phyloP scores from a whole-genome alignment of 2,329 filamentous ascomycete genomes.

The Diaporthe amygdali region DNA sequence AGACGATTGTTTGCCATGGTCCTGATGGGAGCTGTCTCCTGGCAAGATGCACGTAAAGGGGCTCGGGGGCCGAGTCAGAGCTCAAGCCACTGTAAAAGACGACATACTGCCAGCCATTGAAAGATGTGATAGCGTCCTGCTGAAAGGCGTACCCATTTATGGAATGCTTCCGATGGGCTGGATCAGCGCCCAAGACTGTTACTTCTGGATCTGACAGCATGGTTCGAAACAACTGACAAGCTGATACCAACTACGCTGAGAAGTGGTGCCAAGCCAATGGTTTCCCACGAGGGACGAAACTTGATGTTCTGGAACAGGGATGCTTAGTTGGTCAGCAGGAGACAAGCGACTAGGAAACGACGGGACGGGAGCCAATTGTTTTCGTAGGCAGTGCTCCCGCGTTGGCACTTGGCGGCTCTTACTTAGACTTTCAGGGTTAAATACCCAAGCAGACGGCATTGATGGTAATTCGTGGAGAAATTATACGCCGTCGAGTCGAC shows the following conservation, averaged over 20 bases:
- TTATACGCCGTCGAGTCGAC: not conserved
- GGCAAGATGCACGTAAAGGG: constrained; percentile 50
- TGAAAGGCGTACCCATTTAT: constrained; percentile 56
- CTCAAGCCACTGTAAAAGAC: constrained; percentile 45
- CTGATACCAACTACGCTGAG: not conserved
- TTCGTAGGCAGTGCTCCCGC: not conserved
- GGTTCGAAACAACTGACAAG: constrained; percentile 20
- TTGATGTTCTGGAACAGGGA: not conserved
- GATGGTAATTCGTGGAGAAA: not conserved
- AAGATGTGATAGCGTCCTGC: constrained; percentile 51
- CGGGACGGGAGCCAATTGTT: constrained; percentile 6
- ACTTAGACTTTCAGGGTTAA: not conserved
- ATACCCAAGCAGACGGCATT: not conserved
- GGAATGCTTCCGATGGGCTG: constrained; percentile 39
- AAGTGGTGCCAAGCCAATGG: constrained; percentile 1
- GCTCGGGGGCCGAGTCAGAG: constrained; percentile 31
- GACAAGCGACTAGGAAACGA: not conserved
- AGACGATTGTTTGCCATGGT: constrained; percentile 50
- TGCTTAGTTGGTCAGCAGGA: not conserved
- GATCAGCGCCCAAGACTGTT: constrained; percentile 41
- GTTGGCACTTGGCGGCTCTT: constrained; percentile 2
- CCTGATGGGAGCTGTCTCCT: constrained; percentile 46
- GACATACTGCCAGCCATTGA: constrained; percentile 54
- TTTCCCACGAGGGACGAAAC: not conserved
- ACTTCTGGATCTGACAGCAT: constrained; percentile 36